These are phyloP conservation scores for Plantago elongata DNA, from an alignment of 257 asterid species.

Conservation along the genomic window DNA sequence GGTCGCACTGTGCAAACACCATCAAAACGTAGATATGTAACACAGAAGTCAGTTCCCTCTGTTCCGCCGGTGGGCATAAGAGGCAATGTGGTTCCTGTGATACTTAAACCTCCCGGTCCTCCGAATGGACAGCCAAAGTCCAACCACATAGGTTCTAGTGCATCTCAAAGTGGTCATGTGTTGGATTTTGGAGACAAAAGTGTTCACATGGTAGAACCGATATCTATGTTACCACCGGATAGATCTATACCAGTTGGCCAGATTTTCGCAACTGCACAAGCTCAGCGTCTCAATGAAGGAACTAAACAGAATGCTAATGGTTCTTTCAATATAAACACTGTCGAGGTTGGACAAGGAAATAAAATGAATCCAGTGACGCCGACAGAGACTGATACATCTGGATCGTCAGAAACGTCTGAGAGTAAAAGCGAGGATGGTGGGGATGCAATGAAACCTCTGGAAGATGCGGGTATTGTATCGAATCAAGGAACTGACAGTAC, in stretches of 20 bases:
- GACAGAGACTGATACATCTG: conserved; percentile 28
- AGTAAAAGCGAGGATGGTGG: conserved; percentile 30
- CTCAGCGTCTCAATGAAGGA: conserved; percentile 32
- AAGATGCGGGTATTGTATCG: conserved; percentile 26
- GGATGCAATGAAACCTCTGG: conserved; percentile 34
- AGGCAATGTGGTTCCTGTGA: conserved; percentile 59
- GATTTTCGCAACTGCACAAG: conserved; percentile 27
- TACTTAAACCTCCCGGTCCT: conserved; percentile 46
- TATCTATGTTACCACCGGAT: conserved; percentile 62
- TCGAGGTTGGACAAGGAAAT: conserved; percentile 28
- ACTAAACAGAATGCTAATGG: conserved; percentile 28
- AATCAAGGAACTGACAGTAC: conserved; percentile 29
- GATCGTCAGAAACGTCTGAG: conserved; percentile 47
- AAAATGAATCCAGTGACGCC: conserved; percentile 28
- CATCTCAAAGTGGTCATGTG: conserved; percentile 25
- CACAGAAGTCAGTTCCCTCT: conserved; percentile 33
- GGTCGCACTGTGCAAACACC: conserved; percentile 25
- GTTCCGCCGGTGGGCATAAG: conserved; percentile 47
- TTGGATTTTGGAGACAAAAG: conserved; percentile 45
- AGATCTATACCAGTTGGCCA: conserved; percentile 44
- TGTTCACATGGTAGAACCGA: conserved; percentile 57
- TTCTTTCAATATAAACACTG: conserved; percentile 18
- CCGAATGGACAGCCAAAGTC: conserved; percentile 29
- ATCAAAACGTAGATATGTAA: conserved; percentile 34
- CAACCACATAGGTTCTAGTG: conserved; percentile 24